phyloP scores from a whole-genome alignment of 2,329 filamentous ascomycete genomes.

The Claviceps africana region DNA sequence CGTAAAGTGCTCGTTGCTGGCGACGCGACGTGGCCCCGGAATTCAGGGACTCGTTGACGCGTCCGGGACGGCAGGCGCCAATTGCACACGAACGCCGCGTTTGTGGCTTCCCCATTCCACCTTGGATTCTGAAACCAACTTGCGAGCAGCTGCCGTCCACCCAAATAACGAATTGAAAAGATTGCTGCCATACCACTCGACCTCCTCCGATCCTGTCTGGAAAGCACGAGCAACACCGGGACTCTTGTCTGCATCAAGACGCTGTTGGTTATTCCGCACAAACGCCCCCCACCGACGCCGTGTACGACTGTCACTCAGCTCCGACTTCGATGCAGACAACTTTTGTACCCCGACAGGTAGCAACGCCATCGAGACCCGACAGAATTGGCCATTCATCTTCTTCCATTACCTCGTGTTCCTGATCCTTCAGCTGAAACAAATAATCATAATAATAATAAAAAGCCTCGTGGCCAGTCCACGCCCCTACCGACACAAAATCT shows the following conservation, averaged over 20 bases:
- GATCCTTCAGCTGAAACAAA: neutral
- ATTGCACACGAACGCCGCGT: constrained; percentile 1
- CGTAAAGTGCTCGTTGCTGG: neutral
- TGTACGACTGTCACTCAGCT: neutral
- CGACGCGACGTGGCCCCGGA: neutral
- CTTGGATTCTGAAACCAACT: neutral
- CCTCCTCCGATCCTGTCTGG: neutral
- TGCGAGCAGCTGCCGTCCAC: neutral
- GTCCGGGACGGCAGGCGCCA: constrained; percentile 3
- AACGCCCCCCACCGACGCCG: neutral
- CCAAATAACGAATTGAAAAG: neutral
- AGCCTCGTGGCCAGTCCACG: neutral
- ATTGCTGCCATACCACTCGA: neutral
- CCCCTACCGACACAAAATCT: neutral
- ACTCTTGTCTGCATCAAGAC: neutral
- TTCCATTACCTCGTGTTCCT: neutral
- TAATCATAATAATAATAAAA: neutral
- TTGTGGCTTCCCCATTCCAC: neutral
- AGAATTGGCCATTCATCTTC: neutral
- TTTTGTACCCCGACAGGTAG: neutral
- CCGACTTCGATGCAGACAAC: neutral
- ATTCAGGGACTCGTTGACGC: constrained; percentile 2
- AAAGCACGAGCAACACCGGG: neutral
- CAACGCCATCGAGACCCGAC: neutral
- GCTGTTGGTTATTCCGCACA: neutral